Base-by-base conservation (phyloP, 306 rosid species). In the Cucurbita argyrosperma region DNA sequence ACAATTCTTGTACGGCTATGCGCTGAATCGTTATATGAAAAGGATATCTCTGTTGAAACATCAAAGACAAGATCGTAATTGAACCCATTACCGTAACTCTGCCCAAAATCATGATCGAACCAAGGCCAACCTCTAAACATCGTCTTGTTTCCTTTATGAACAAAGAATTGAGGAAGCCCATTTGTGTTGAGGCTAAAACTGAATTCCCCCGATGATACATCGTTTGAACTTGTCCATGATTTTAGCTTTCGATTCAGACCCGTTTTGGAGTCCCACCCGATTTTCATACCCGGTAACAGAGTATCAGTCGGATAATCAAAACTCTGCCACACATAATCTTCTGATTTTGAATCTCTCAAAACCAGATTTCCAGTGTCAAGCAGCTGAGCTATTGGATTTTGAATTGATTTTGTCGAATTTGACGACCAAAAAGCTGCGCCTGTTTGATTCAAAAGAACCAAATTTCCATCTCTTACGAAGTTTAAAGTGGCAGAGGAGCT, bases 271-370 rank as follows among this genome's bases (percentile, higher is more conserved):
- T 82, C 82, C 83, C 79, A 78, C 63, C 90, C 90, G 9, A 84
- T 84, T 26, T 77, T 82, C 86, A 83, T 82, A 45, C 80, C 79
- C 12, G 90, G 84, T 47, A 86, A 43, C 45, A 83, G 79, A 61
- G 85, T 86, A 53, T 86, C 77, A 47, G 68, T 79, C 10, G 88
- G 90, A 65, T 82, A 76, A 80, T 86, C 84, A 76, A 86, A 86
- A 79, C 88, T 84, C 76, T 86, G 84, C 90, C 90, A 84, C n/a
- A 74, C n/a, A 5, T 19, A n/a, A 18, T 43, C 5, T 10, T n/a
- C 62, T 42, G 13, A 59, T 15, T 80, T 78, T 42, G 16, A 59
- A 18, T 78, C 82, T 65, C 53, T 76, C 58, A 84, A 16, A 39
- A 86, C 84, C 16, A 86, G 72, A 73, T 83, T 86, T 46, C 90